Conservation (phyloP, 495 filamentous ascomycete species). For the Penicillium dipodomyicola region DNA sequence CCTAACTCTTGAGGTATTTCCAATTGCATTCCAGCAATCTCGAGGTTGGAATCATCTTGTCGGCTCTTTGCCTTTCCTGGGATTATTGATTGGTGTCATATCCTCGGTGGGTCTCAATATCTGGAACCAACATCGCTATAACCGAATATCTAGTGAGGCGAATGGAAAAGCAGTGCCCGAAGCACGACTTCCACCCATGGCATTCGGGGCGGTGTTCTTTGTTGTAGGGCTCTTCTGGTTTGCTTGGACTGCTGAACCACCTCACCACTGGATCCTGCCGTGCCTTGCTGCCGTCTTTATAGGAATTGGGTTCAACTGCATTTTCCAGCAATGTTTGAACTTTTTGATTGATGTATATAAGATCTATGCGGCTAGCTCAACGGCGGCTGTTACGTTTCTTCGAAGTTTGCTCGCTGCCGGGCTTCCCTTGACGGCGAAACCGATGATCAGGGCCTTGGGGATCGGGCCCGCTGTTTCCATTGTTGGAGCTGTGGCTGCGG, state of each 20-base stretch:
- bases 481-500: slow-evolving; percentile 33
- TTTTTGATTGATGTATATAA: slow-evolving; percentile 41
- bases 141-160: slow-evolving; percentile 16
- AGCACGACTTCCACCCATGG: slow-evolving; percentile 45
- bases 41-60: slow-evolving; percentile 27
- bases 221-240: slow-evolving; percentile 47
- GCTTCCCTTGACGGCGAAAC: slow-evolving; percentile 34
- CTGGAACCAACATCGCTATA: slow-evolving; percentile 29
- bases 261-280: slow-evolving; percentile 25
- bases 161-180: slow-evolving; percentile 31
- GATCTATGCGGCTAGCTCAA: slow-evolving; percentile 34
- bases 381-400: slow-evolving; percentile 38
- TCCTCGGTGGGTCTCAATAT: slow-evolving; percentile 27
- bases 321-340: slow-evolving; percentile 41
- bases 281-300: slow-evolving; percentile 27
- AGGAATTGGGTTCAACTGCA: slow-evolving; percentile 35
- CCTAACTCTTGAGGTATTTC: slow-evolving; percentile 32
- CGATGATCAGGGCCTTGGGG: slow-evolving; percentile 34
- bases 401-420: slow-evolving; percentile 36
- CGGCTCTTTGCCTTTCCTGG: slow-evolving; percentile 30
- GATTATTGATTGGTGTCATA: slow-evolving; percentile 31
- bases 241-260: slow-evolving; percentile 37
- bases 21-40: slow-evolving; percentile 32
- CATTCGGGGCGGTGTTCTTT: slow-evolving; percentile 48
- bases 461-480: slow-evolving; percentile 35